Conservation (phyloP, 257 asterid genomes). For the Haberlea rhodopensis region DNA sequence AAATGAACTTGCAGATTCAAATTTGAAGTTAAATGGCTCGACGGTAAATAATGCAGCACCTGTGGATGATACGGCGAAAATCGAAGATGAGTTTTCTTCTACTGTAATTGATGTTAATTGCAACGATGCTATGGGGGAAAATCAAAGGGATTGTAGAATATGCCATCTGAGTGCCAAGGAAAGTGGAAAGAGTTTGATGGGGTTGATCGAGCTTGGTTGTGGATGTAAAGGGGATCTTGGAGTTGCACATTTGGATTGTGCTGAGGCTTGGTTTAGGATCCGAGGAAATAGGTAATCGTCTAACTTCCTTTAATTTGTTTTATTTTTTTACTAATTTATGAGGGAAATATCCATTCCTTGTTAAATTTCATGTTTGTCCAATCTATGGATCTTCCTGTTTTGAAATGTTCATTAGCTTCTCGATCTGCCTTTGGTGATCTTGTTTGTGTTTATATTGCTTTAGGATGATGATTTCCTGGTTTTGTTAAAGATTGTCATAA, state of each 20-base stretch:
- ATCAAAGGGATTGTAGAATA: constrained; percentile 56
- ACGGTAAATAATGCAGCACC: neutral
- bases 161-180: constrained; percentile 74
- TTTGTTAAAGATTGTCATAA: too few relatives aligned
- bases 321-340: too few relatives aligned
- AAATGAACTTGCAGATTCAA: constrained; percentile 27
- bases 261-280: constrained; percentile 79
- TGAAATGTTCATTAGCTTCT: too few relatives aligned
- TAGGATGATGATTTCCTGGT: too few relatives aligned
- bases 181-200: constrained; percentile 31
- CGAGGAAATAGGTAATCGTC: constrained; percentile 68
- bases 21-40: constrained; percentile 19
- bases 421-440: neutral
- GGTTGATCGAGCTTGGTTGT: constrained; percentile 80
- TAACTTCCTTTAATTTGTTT: neutral
- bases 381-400: too few relatives aligned
- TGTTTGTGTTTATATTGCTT: too few relatives aligned
- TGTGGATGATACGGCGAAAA: constrained; percentile 24
- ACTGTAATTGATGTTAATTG: constrained; percentile 39
- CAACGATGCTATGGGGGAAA: constrained; percentile 30
- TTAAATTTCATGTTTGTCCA: too few relatives aligned
- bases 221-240: constrained; percentile 90
- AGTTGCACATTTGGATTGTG: constrained; percentile 65
- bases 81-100: constrained; percentile 30
- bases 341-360: too few relatives aligned